Base-by-base conservation (phyloP, 2,329 filamentous ascomycete genomes). In the Hypoxylon sp. region DNA sequence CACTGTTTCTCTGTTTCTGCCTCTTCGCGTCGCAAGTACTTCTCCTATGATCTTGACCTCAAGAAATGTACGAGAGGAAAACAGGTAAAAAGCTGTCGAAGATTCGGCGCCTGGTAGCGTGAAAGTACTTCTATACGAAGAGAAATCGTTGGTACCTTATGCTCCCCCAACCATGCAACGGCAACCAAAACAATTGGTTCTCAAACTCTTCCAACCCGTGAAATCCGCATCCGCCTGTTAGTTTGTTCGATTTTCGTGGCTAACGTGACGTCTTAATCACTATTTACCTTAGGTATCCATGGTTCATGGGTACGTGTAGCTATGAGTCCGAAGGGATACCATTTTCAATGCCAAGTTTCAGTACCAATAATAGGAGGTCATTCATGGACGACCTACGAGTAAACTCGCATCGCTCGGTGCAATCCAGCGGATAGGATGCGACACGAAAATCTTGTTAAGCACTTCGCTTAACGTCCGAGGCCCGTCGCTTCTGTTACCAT, bases 381-480 rank as follows among this genome's bases (percentile, higher is more conserved):
- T 11, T 19, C 25, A 46, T 46, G n/a, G 9, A 49, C 32, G 13
- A n/a, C 21, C 13, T 49, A 30, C n/a, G 38, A 53, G 50, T 32
- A 32, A 25, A 30, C 19, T 52, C 46, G 32, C 36, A 17, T 51
- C 5, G 5, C 36, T 60, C 43, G 60, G 23, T 41, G 21, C 46
- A 32, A 61, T 53, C 52, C 25, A 48, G 13, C 10, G 10, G 14
- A 28, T 38, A n/a, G n/a, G 19, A 23, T 28, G 28, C 30, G 36
- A 61, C 48, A 51, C 56, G 52, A 38, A 25, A 58, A 23, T 23
- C 36, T 67, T 45, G 60, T 57, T 43, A 30, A 51, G 36, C 23
- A 30, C 28, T 10, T 64, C 50, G 56, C 49, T 57, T 67, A 38
- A 19, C 50, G 14, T 43, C 49, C 41, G 41, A 65, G 34, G 28